Base-by-base conservation (phyloP, 106 monocot genomes). In the Dendrobium huoshanense region DNA sequence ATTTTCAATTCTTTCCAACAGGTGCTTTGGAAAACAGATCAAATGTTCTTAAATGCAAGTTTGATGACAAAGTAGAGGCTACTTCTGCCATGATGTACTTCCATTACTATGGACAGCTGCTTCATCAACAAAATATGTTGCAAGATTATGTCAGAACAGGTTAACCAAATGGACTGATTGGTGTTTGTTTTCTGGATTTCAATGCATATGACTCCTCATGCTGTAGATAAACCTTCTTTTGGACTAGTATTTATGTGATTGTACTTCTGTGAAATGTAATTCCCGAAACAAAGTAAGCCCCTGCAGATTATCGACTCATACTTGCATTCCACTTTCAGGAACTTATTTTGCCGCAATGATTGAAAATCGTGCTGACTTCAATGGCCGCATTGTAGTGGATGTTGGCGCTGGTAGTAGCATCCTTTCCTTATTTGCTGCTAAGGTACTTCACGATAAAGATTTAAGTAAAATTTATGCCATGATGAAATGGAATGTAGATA, bases 391-490 rank as follows among this genome's bases (percentile, higher is more conserved):
- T 84, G 96, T 96, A 56, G 96, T 96, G 80, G 96, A 96, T 90
- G 96, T 96, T 90, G 96, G 96, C 82, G 96, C 96, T 84, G 96
- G 96, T 27, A 96, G 96, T 82, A 94, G 94, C 31, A 96, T 96
- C 85, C 92, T 96, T 80, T 96, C 96, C 49, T 80, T 96, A 77
- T 96, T 96, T 88, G 96, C 96, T 83, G 96, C 92, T 78, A 92
- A 96, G 96, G 96, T 94, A 67, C 33, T 56, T 73, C 18, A 17
- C 78, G 33, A 67, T n/a, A 65, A 55, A 55, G 55, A 55, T 55
- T 17, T 55, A 10, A 55, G 17, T 15, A 55, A 55, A 2, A 55
- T 17, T 55, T 55, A 17, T 55, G 10, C 10, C 58, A 58, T 3
- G 45, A 19, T 58, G 58, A 58, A 58, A 58, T 18, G 18, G n/a